Percentiles rank a stretch among this genome's conserved stretches.
phyloP scores from a whole-genome alignment of 2,329 filamentous ascomycete genomes.

The Emergomyces pasteurianus region DNA sequence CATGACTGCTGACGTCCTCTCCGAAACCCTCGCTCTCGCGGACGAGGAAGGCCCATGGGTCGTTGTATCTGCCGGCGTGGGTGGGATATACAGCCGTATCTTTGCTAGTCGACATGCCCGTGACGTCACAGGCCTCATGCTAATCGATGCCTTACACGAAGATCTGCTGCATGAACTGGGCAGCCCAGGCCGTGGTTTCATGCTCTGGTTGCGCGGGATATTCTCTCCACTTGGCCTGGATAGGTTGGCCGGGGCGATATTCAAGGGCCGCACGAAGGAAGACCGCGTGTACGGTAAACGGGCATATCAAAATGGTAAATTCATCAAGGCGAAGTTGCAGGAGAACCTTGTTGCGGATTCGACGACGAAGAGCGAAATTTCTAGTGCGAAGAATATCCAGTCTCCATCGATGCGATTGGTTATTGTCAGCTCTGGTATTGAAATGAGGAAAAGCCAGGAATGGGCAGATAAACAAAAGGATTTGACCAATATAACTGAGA shows the following conservation, averaged over 20 bases:
- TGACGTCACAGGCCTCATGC: slow-evolving; percentile 63
- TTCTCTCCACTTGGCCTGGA: slow-evolving; percentile 80
- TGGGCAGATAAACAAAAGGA: slow-evolving; percentile 85
- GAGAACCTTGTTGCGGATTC: slow-evolving; percentile 81
- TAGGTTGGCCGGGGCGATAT: slow-evolving; percentile 65
- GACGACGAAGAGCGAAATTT: slow-evolving; percentile 71
- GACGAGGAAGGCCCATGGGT: slow-evolving; percentile 85
- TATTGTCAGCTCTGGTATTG: slow-evolving; percentile 69
- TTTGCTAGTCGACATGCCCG: slow-evolving; percentile 73
- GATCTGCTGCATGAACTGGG: slow-evolving; percentile 59
- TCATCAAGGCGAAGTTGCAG: slow-evolving; percentile 82
- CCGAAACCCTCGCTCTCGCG: slow-evolving; percentile 67
- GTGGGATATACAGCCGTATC: slow-evolving; percentile 79
- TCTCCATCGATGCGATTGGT: slow-evolving; percentile 61
- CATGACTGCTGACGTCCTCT: slow-evolving; percentile 80
- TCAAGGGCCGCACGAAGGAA: slow-evolving; percentile 65
- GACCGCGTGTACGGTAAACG: slow-evolving; percentile 76
- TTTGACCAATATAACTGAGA: slow-evolving; percentile 65
- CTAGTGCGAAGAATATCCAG: slow-evolving; percentile 68
- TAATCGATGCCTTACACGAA: slow-evolving; percentile 85
- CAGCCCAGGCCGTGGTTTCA: slow-evolving; percentile 59
- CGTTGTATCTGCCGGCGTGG: slow-evolving; percentile 72
- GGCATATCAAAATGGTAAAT: slow-evolving; percentile 68
- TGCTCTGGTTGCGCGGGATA: slow-evolving; percentile 75
- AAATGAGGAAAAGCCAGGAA: slow-evolving; percentile 51